Evolutionary conservation across 306 rosid species (phyloP).

Genomic region (Prunus fruticosa): DNA sequence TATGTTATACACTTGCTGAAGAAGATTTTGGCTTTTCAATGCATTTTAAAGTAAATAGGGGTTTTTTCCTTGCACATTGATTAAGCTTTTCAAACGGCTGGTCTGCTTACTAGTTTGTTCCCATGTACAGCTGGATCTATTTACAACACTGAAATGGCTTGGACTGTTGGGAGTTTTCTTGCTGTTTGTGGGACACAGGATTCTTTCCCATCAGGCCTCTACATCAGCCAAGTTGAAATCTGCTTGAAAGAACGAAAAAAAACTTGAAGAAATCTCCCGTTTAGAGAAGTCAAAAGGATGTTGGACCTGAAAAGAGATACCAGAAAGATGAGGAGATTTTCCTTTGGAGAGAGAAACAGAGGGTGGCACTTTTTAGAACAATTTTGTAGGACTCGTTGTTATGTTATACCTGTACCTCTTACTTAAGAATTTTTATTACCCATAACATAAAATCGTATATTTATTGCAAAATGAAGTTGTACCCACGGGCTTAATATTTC

Average conservation of each 20-base stretch:
- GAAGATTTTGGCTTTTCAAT: background rate
- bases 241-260: slow-evolving; percentile 48
- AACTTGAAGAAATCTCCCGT: background rate
- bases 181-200: slow-evolving; percentile 85
- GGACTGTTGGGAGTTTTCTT: slow-evolving; percentile 70
- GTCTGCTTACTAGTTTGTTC: slow-evolving; percentile 10
- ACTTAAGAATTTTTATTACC: background rate
- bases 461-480: slow-evolving; percentile 7
- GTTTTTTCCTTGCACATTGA: background rate
- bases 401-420: background rate
- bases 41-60: background rate
- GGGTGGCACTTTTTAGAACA: slow-evolving; percentile 22
- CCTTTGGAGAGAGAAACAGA: slow-evolving; percentile 15
- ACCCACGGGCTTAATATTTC: slow-evolving; percentile 8
- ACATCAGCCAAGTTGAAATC: slow-evolving; percentile 87
- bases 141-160: slow-evolving; percentile 75
- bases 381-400: slow-evolving; percentile 35
- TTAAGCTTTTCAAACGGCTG: background rate
- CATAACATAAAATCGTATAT: background rate
- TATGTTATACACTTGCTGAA: background rate
- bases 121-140: slow-evolving; percentile 80
- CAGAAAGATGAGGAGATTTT: slow-evolving; percentile 16
- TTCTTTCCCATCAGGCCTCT: slow-evolving; percentile 81
- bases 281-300: background rate
- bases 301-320: background rate